Base-by-base conservation (phyloP, 371 early-diverging fungal genomes). In the Syncephalastrum sp. region DNA sequence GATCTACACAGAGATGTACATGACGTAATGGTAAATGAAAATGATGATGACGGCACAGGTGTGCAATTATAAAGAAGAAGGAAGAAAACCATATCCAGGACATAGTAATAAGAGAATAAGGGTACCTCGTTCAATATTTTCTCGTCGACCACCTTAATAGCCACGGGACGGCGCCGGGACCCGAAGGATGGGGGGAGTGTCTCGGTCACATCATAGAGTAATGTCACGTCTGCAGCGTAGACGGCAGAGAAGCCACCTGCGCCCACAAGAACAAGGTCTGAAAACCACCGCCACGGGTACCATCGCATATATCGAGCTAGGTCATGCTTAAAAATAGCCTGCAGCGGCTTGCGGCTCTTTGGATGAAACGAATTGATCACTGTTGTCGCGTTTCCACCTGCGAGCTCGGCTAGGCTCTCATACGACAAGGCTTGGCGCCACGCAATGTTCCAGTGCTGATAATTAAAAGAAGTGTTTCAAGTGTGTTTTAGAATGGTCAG, bases 201-300 rank as follows among this genome's bases (percentile, higher is more conserved):
- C 17, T 67, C 68, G 19, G 64, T 68, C n/a, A 60, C 67, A 59
- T 75, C 75, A 44, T 69, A 71, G 2, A 64, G 60, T 12, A 71
- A 42, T 29, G 50, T 38, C 5, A 71, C 53, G 12, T 64, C 51
- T 21, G 75, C 67, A 42, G 57, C 65, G 41, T 75, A 75, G 1
- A 75, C 67, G 1, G 69, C 69, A 3, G 69, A 75, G 27, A 75
- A 75, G 7, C 75, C 75, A 19, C 75, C 72, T 15, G 72, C 62
- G 14, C 75, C 75, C 19, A 71, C 44, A 60, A 69, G 60, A n/a
- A 69, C 69, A n/a, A 71, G 56, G 50, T 75, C 65, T 1, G 75
- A 71, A 53, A 75, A 75, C 71, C 72, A 75, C 19, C 57, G 62
- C 71, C 71, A 71, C 21, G 71, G 72, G 54, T 69, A 75, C 69